Evolutionary conservation across 768 basidiomycete genomes (phyloP).

Genomic region (Russula olivacea): DNA sequence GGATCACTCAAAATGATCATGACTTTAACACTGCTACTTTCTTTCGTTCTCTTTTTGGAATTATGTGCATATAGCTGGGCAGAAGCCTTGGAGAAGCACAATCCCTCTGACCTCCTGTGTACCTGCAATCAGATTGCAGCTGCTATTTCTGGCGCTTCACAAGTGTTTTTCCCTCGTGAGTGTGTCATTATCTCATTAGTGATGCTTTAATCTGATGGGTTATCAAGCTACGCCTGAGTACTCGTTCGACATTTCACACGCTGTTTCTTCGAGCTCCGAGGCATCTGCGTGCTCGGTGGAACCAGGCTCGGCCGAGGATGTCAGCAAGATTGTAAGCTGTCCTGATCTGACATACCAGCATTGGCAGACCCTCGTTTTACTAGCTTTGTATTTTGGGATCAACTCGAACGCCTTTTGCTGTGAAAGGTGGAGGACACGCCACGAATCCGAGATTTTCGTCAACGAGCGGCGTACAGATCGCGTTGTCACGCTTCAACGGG

Average conservation of each 20-base stretch:
- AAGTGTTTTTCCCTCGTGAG: constrained; percentile 6
- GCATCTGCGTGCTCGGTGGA: constrained; percentile 21
- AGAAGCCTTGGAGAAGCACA: too few relatives aligned
- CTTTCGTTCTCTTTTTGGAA: background rate
- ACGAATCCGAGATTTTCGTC: background rate
- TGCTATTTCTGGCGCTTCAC: background rate
- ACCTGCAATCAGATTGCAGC: constrained; percentile 1
- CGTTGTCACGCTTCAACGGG: background rate
- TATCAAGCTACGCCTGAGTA: constrained; percentile 13
- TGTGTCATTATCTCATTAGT: background rate
- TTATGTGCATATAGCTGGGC: background rate
- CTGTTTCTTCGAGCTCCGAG: constrained; percentile 5
- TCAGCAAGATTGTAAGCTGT: constrained; percentile 18
- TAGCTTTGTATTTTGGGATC: background rate
- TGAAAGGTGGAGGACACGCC: background rate
- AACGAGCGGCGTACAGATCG: background rate
- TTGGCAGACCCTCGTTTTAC: background rate
- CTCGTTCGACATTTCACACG: constrained; percentile 4
- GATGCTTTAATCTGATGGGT: background rate
- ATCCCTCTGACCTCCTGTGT: too few relatives aligned
- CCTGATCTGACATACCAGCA: constrained; percentile 10
- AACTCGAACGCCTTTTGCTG: background rate
- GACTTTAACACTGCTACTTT: background rate
- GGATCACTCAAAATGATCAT: background rate
- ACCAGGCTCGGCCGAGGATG: constrained; percentile 21